phyloP scores from a whole-genome alignment of 1,284 basidiomycete species.

The Ustilago nuda region DNA sequence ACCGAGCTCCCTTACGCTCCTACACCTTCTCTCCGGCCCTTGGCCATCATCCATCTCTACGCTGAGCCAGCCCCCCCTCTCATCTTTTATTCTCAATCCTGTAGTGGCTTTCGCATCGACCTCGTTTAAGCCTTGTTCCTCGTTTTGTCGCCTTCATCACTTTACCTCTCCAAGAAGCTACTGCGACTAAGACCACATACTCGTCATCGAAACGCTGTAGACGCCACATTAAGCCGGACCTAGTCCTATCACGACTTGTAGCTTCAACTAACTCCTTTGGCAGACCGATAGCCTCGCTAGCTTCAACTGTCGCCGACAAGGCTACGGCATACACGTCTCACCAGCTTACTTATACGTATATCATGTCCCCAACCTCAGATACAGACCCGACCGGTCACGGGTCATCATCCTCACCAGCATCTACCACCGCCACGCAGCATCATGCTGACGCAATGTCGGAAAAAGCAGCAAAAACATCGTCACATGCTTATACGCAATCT shows the following conservation, averaged over 20 bases:
- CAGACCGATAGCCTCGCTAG: neutral
- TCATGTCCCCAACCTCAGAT: constrained; percentile 5
- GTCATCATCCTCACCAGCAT: constrained; percentile 8
- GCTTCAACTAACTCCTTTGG: neutral
- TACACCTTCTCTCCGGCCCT: too few relatives aligned
- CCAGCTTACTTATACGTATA: neutral
- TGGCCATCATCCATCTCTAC: neutral
- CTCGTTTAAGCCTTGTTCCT: neutral
- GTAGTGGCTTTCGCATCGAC: neutral
- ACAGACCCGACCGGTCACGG: neutral
- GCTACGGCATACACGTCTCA: neutral
- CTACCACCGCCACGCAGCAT: constrained; percentile 5
- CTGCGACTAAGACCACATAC: neutral
- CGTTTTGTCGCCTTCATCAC: constrained; percentile 1
- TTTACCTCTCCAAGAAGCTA: neutral
- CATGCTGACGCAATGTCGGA: neutral
- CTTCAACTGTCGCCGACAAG: neutral
- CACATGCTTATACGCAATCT: neutral
- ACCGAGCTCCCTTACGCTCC: neutral
- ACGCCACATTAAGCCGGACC: constrained; percentile 9
- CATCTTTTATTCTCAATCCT: too few relatives aligned
- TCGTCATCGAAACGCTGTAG: neutral
- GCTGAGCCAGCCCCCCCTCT: neutral
- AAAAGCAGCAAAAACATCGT: neutral
- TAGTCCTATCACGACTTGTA: neutral